Evolutionary conservation across 2,329 filamentous ascomycete species (phyloP), one percentile per base, ranked within the genome.

Genomic region (Stylonectria norvegica): DNA sequence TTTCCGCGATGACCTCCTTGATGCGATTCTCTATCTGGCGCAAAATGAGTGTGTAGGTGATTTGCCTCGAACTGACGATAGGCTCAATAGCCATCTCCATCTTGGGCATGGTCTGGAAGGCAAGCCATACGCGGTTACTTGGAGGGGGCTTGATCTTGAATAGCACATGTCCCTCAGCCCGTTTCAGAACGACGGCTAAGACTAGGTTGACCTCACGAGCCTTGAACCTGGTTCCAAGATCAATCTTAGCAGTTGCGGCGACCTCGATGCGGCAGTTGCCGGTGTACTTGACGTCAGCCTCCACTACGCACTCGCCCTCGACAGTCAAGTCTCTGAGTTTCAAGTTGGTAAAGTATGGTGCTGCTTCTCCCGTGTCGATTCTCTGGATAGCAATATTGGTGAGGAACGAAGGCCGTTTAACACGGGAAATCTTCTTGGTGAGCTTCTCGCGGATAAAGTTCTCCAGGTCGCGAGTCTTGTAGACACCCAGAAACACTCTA

Each of bases 31-130:
- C 93, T 43, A 98, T 97, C 46, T 94, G 88, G 35, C 89, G 81
- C 10, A 97, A 75, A 40, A 98, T 93, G 43, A 95, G 78, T 2
- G 85, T 87, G 63, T 95, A 97, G 0, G 93, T 97, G 50, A 98
- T 95, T 61, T 97, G 91, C 42, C 91, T 81, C 11, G 89, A 86
- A 67, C 90, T 95, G 36, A 98, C 89, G 52, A 98, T 90, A 4
- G 93, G 93, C 61, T 97, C 89, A 30, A 97, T 88, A n/a, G 81
- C 81, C 74, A 96, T 83, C 47, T 95, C 89, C 70, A 98, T 85
- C 59, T 91, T 90, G 14, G 93, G 93, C 75, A 89, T 87, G n/a
- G 81, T 81, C 60, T 94, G 87, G 59, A 98, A 98, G 1, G 89
- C 85, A 52, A 97, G 80, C 93, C 93, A 98, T n/a, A 95, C 64